Evolutionary conservation across 75 land plant species (phyloP).

Genomic region (Pinus albicaulis): DNA sequence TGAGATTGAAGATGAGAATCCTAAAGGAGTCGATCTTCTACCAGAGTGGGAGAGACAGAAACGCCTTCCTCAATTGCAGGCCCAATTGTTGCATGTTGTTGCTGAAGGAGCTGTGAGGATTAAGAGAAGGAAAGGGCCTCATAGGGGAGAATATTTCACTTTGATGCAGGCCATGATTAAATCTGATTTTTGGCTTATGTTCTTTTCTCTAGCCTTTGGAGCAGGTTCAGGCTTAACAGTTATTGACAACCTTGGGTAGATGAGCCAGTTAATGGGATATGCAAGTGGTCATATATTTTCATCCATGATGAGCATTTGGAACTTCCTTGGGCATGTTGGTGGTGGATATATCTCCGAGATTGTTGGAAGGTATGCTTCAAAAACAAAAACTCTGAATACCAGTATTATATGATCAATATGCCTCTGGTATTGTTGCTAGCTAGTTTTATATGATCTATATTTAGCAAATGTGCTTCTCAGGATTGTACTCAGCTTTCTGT

Average conservation of each 20-base stretch:
- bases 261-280: slow-evolving; percentile 43
- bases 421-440: not conserved
- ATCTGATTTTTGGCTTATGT: slow-evolving; percentile 53
- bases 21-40: slow-evolving; percentile 12
- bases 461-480: not conserved
- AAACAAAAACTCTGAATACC: not conserved
- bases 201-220: slow-evolving; percentile 37
- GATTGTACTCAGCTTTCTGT: not conserved
- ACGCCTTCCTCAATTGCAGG: slow-evolving; percentile 10
- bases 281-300: slow-evolving; percentile 40
- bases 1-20: slow-evolving; percentile 51
- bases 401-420: not conserved
- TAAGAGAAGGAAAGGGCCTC: slow-evolving; percentile 38
- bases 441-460: not conserved
- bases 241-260: slow-evolving; percentile 58
- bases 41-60: slow-evolving; percentile 18
- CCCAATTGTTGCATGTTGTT: slow-evolving; percentile 24
- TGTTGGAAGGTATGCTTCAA: slow-evolving; percentile 32
- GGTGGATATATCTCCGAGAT: slow-evolving; percentile 50
- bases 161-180: slow-evolving; percentile 42
- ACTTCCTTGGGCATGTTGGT: slow-evolving; percentile 47
- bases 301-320: slow-evolving; percentile 57
- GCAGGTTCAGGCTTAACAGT: slow-evolving; percentile 44
- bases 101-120: slow-evolving; percentile 47
- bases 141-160: slow-evolving; percentile 53